A percentile compares a stretch with the other conserved stretches of the same genome.
phyloP scores from a whole-genome alignment of 768 basidiomycete species.

The Calocybe indica region DNA sequence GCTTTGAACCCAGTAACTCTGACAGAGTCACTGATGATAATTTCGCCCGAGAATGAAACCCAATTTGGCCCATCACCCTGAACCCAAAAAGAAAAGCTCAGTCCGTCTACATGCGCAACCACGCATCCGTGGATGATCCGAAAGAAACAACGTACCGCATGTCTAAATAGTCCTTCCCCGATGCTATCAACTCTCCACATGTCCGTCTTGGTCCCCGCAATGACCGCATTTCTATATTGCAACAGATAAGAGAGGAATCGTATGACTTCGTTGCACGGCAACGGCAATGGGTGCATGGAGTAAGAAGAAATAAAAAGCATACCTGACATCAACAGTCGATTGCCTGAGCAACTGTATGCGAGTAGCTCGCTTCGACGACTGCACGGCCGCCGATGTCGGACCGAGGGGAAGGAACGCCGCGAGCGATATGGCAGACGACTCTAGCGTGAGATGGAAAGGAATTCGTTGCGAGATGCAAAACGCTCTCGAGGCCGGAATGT shows the following conservation, averaged over 20 bases:
- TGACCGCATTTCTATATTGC: slow-evolving; percentile 34
- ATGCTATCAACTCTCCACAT: slow-evolving; percentile 66
- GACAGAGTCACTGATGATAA: slow-evolving; percentile 40
- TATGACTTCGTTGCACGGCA: background rate
- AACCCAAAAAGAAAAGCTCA: slow-evolving; percentile 1
- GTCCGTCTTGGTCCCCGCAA: slow-evolving; percentile 54
- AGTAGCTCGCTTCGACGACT: slow-evolving; percentile 29
- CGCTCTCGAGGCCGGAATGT: slow-evolving; percentile 53
- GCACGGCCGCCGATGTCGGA: slow-evolving; percentile 34
- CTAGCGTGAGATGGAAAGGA: slow-evolving; percentile 61
- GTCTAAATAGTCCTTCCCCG: slow-evolving; percentile 57
- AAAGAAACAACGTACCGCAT: slow-evolving; percentile 34
- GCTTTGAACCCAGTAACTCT: slow-evolving; percentile 61
- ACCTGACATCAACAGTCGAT: slow-evolving; percentile 61
- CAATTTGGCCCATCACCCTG: slow-evolving; percentile 64
- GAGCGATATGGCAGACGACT: slow-evolving; percentile 50
- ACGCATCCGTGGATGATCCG: background rate
- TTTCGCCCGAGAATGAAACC: slow-evolving; percentile 58
- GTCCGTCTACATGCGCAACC: background rate
- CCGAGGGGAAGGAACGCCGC: slow-evolving; percentile 55
- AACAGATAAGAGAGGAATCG: background rate
- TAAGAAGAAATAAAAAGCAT: slow-evolving; percentile 4
- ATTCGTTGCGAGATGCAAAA: slow-evolving; percentile 55
- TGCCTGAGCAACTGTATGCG: slow-evolving; percentile 63
- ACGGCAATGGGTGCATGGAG: background rate